A percentile compares a stretch with the other conserved stretches of the same genome.
phyloP scores from a whole-genome alignment of 495 filamentous ascomycete species.

The Penicillium coffeae region DNA sequence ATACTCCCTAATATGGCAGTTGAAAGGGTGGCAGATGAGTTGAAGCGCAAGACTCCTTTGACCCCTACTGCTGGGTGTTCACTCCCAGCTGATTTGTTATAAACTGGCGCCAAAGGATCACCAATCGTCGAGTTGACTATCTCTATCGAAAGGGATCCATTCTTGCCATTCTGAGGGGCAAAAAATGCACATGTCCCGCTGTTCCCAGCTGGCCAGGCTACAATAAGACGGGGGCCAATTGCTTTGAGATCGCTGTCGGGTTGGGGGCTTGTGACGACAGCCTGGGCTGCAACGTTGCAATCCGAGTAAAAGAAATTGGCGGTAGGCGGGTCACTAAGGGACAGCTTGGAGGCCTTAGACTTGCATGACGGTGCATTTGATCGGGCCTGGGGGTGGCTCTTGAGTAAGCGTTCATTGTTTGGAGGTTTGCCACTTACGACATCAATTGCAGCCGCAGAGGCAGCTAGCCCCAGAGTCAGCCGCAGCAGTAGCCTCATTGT shows the following conservation, averaged over 20 bases:
- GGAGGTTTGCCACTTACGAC: conserved; percentile 12
- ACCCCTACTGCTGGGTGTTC: conserved; percentile 46
- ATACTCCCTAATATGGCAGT: conserved; percentile 58
- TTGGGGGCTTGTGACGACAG: conserved; percentile 54
- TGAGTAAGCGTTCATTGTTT: not conserved
- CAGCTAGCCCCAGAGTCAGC: not conserved
- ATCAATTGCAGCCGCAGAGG: conserved; percentile 4
- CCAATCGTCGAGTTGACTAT: conserved; percentile 44
- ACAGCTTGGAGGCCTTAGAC: conserved; percentile 14
- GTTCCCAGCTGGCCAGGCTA: conserved; percentile 65
- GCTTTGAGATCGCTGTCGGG: conserved; percentile 49
- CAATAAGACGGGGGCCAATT: conserved; percentile 52
- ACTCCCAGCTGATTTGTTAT: conserved; percentile 14
- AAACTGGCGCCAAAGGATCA: conserved; percentile 33
- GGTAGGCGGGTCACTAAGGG: conserved; percentile 45
- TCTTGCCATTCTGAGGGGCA: conserved; percentile 46
- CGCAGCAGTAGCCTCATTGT: too few relatives aligned
- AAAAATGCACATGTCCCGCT: conserved; percentile 56
- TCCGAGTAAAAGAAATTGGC: conserved; percentile 63
- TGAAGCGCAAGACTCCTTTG: conserved; percentile 49
- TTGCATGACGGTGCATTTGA: conserved; percentile 6
- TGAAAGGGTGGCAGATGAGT: conserved; percentile 49
- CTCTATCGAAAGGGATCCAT: conserved; percentile 50
- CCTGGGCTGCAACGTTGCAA: conserved; percentile 54
- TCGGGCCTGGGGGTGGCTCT: not conserved